Conservation (phyloP, 257 asterid species). For the Fraxinus americana region DNA sequence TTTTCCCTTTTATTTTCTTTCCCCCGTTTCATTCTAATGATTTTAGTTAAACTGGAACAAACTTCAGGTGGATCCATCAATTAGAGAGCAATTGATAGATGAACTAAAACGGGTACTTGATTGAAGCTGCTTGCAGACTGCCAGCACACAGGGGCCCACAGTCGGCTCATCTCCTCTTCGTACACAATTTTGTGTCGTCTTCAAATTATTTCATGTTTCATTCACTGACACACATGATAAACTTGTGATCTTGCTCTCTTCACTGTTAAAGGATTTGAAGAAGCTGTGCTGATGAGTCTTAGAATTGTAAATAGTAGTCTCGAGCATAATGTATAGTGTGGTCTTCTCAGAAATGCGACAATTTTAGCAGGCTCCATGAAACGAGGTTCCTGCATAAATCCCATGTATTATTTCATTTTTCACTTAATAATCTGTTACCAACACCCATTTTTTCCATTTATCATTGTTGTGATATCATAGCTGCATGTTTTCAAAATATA, state of each 20-base stretch:
- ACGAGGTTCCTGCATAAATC: neutral
- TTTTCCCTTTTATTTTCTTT: neutral
- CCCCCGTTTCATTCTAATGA: conserved; percentile 1
- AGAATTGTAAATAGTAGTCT: conserved; percentile 24
- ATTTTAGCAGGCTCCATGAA: conserved; percentile 5
- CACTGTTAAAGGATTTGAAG: neutral
- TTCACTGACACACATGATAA: neutral
- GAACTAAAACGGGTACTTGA: conserved; percentile 65
- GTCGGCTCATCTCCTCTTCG: conserved; percentile 4
- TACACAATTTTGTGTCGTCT: neutral
- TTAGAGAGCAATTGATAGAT: conserved; percentile 53
- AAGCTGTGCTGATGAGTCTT: neutral
- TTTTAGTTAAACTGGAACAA: neutral
- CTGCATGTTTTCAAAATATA: neutral
- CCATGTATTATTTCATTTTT: neutral
- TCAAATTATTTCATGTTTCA: neutral
- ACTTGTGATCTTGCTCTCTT: neutral
- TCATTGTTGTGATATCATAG: neutral
- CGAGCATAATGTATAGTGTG: conserved; percentile 19
- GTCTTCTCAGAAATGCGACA: neutral
- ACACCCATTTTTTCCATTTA: neutral
- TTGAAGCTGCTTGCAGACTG: conserved; percentile 8
- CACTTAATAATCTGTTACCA: neutral
- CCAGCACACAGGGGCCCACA: conserved; percentile 5
- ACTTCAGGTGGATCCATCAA: conserved; percentile 75